phyloP scores from a whole-genome alignment of 2,329 filamentous ascomycete genomes.

The Stagonosporopsis rhizophila region DNA sequence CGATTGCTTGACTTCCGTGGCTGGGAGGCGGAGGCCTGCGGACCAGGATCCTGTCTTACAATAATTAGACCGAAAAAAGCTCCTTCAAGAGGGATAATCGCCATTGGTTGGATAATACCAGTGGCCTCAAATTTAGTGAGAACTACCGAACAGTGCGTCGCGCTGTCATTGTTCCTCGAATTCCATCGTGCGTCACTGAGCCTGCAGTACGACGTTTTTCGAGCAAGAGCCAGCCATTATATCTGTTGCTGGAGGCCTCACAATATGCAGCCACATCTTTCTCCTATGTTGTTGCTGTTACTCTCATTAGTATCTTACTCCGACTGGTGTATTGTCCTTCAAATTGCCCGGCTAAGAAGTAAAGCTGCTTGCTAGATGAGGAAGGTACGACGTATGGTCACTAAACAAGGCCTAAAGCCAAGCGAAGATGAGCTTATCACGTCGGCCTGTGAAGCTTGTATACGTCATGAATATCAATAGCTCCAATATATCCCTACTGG shows the following conservation, averaged over 20 bases:
- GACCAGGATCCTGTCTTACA: constrained; percentile 11
- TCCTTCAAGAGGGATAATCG: background rate
- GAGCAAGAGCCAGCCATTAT: background rate
- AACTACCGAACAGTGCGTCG: background rate
- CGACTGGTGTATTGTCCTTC: background rate
- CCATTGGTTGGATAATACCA: constrained; percentile 1
- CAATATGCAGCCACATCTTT: background rate
- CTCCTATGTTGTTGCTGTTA: too few species aligned
- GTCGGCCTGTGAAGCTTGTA: constrained; percentile 23
- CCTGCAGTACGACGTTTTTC: background rate
- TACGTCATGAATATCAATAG: constrained; percentile 25
- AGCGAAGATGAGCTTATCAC: constrained; percentile 18
- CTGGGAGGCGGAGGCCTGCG: background rate
- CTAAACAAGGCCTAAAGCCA: constrained; percentile 12
- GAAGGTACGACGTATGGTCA: constrained; percentile 24
- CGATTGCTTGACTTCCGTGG: background rate
- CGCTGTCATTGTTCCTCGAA: constrained; percentile 1
- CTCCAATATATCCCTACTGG: background rate
- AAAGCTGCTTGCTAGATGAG: constrained; percentile 21
- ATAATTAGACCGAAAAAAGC: constrained; percentile 22
- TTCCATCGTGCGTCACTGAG: background rate
- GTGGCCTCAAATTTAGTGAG: background rate
- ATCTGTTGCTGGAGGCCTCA: background rate
- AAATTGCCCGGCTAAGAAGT: constrained; percentile 5
- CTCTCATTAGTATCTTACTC: background rate